These are phyloP conservation scores for Pistacia integerrima DNA, from an alignment of 345 rosid genomes.

Conservation along the genomic window DNA sequence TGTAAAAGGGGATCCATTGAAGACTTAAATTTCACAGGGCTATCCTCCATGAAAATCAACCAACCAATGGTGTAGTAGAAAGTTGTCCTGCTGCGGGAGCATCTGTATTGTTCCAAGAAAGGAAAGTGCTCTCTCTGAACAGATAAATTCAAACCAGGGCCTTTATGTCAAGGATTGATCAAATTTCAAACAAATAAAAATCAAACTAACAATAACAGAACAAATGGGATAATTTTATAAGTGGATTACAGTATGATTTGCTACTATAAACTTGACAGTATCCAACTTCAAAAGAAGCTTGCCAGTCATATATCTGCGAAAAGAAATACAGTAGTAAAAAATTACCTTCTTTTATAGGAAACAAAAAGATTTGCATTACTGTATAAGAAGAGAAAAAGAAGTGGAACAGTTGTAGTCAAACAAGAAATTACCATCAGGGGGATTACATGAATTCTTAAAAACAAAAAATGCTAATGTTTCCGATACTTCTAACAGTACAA, in stretches of 20 bases:
- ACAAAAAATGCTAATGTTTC: conserved; percentile 10
- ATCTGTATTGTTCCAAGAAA: conserved; percentile 85
- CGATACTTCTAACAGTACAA: conserved; percentile 8
- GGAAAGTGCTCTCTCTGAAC: conserved; percentile 97
- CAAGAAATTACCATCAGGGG: not conserved
- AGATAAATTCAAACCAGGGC: conserved; percentile 21
- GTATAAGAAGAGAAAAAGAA: no score
- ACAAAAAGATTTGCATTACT: no score
- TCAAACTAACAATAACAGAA: conserved; percentile 20
- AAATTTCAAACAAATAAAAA: conserved; percentile 20
- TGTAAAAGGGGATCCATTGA: conserved; percentile 94
- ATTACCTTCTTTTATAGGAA: not conserved
- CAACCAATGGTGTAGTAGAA: conserved; percentile 95
- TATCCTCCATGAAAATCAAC: conserved; percentile 97
- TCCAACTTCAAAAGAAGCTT: conserved; percentile 95
- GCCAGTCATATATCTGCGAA: conserved; percentile 93
- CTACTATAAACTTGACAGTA: conserved; percentile 81
- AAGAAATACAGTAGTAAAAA: conserved; percentile 15
- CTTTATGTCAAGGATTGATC: conserved; percentile 1
- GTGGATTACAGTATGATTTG: conserved; percentile 87
- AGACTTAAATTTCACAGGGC: conserved; percentile 92
- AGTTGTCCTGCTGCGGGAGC: conserved; percentile 95
- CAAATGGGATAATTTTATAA: conserved; percentile 12
- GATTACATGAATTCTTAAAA: conserved; percentile 5
- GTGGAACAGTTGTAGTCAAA: no score